Evolutionary conservation across 768 basidiomycete species (phyloP), one percentile per base, ranked within the genome.

Genomic region (Lactarius indigo): DNA sequence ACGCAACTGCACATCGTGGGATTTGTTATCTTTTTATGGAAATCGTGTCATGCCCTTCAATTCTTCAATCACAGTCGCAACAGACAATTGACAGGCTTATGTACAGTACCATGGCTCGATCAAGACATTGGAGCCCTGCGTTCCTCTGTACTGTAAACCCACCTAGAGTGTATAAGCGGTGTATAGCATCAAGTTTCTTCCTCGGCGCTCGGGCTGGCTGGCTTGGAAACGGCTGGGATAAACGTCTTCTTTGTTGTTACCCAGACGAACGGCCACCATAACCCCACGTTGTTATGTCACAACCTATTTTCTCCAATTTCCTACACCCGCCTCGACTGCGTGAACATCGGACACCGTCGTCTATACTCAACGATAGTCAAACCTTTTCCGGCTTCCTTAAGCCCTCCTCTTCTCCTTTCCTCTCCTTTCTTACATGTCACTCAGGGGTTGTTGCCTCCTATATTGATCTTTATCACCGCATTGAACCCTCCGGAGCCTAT

Each of bases 1-100:
- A 52, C 50, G 13, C 50, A 26, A 52, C 6, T 31, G 17, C 10
- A 23, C 23, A 3, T 47, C 64, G 64, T 65, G 64, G 18, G 64
- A 65, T 3, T n/a, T 3, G 1, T n/a, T 65, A 10, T 35, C 64
- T 41, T 35, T 41, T 33, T 54, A 13, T 56, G 55, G 30, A 18
- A 33, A 41, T 41, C 26, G 15, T 37, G 35, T 37, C 9, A 9
- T 35, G 6, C 7, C 7, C 31, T 7, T 33, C 7, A 3, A 3
- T 33, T 33, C 31, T 33, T 33, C n/a, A n/a, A 50, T 50, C 1
- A 1, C 20, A 23, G 23, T 41, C 39, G 7, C 31, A 33, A 33
- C 31, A 3, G 31, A 33, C 39, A 41, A 15, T 41, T 41, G 15
- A 42, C 41, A 18, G 41, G 41, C 41, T 42, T 42, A 42, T 6